Conservation (phyloP, 768 basidiomycete species). For the Suillus decipiens region DNA sequence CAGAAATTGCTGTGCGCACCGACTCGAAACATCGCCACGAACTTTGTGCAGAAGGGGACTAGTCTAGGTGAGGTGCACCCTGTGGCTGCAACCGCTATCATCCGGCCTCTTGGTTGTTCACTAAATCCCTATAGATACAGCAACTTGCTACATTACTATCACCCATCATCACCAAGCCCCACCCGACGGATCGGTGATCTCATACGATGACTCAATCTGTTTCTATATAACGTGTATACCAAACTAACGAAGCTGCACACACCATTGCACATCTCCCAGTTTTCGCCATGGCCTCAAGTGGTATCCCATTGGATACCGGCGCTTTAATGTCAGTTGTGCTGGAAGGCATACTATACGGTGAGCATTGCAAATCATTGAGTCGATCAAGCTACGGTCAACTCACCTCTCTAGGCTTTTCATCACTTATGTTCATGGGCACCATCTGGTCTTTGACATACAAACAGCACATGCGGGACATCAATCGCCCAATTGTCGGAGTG, state of each 20-base stretch:
- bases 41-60: neutral
- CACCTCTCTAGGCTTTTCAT: neutral
- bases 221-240: neutral
- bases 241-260: neutral
- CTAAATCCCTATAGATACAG: too few relatives aligned
- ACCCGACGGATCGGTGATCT: neutral
- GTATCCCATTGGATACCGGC: neutral
- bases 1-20: neutral
- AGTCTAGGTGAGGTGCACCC: neutral
- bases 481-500: slow-evolving; percentile 16
- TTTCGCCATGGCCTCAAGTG: neutral
- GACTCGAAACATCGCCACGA: neutral
- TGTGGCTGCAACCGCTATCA: neutral
- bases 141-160: too few relatives aligned
- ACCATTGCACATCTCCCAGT: neutral
- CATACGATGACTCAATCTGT: neutral
- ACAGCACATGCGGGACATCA: slow-evolving; percentile 3
- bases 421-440: neutral
- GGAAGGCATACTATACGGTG: neutral
- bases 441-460: neutral
- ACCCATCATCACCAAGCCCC: too few relatives aligned
- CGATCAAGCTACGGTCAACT: neutral
- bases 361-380: neutral
- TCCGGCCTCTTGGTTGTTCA: too few relatives aligned
- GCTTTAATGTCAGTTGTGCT: neutral